Evolutionary conservation across 1,284 basidiomycete genomes (phyloP), one percentile per base, ranked within the genome.

Genomic region (Macrocybe sp.): DNA sequence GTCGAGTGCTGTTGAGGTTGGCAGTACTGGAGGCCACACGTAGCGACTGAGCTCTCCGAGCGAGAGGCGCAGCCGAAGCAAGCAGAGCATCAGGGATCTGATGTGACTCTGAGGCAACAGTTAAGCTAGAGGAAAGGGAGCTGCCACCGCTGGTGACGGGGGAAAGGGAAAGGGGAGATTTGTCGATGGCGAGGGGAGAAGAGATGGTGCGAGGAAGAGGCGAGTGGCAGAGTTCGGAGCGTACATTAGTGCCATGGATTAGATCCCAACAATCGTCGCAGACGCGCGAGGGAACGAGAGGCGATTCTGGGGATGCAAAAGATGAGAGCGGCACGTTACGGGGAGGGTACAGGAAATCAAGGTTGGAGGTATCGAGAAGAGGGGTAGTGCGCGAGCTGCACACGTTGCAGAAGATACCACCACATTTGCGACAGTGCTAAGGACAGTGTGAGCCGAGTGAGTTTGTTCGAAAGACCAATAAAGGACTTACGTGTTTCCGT

Each of bases 371-470:
- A 55, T 88, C 85, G 37, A 89, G 72, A 6, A 89, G 75, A 10
- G 74, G 66, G 0, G 81, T 85, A 7, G 68, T 59, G 45, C 74
- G 74, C 10, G 72, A 67, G 3, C 79, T 76, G 60, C 85, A 88
- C 4, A 74, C 62, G 36, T 63, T 64, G 62, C 85, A 89, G 62
- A 81, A 86, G n/a, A 88, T 67, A 51, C 83, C 85, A 46, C 86
- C 86, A 54, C 86, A 89, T 60, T 89, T 89, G 61, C 86, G 76
- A 65, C 86, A 89, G 53, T 89, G 86, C 81, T 85, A 59, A 48
- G 42, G 28, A 36, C 4, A 12, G 44, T 29, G 37, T 43, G 22
- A 50, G 52, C 49, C 47, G 29, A 52, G 49, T 47, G 32, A 28
- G 44, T 31, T 36, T 14, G n/a, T 52, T 47, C 45, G 28, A 4